Conservation (phyloP, 1,284 basidiomycete genomes). For the Lignosus rhinocerotis region DNA sequence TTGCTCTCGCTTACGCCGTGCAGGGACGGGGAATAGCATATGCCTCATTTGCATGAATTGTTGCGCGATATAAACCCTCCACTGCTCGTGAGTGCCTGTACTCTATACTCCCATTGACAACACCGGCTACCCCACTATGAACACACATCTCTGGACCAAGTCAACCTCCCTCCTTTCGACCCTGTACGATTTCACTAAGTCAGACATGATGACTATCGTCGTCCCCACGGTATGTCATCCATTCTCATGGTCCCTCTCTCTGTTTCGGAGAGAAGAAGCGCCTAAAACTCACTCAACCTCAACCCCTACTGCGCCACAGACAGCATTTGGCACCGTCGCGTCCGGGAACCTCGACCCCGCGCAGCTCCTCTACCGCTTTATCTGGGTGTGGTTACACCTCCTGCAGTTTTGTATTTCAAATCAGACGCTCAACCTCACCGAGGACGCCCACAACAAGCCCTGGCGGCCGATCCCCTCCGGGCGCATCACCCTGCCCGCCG, state of each 20-base stretch:
- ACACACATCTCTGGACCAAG: background rate
- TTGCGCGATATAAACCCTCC: background rate
- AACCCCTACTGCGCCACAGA: conserved; percentile 7
- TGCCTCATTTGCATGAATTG: background rate
- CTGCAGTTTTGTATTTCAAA: conserved; percentile 48
- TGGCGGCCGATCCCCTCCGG: conserved; percentile 45
- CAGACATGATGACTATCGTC: conserved; percentile 40
- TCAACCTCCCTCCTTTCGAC: conserved; percentile 5
- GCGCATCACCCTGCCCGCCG: conserved; percentile 37
- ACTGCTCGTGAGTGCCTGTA: background rate
- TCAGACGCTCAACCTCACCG: conserved; percentile 41
- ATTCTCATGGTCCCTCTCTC: no score
- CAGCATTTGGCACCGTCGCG: conserved; percentile 3
- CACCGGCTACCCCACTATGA: background rate
- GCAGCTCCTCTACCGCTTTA: conserved; percentile 22
- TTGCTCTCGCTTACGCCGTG: background rate
- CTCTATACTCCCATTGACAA: background rate
- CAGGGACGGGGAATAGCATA: background rate
- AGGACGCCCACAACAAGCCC: conserved; percentile 45
- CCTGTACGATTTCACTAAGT: conserved; percentile 37
- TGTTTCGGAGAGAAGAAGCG: background rate
- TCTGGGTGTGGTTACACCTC: conserved; percentile 47
- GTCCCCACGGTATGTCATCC: conserved; percentile 35
- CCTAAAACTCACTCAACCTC: background rate
- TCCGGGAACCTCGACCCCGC: conserved; percentile 19